Conservation (phyloP, 495 filamentous ascomycete genomes). For the Parathielavia appendiculata region DNA sequence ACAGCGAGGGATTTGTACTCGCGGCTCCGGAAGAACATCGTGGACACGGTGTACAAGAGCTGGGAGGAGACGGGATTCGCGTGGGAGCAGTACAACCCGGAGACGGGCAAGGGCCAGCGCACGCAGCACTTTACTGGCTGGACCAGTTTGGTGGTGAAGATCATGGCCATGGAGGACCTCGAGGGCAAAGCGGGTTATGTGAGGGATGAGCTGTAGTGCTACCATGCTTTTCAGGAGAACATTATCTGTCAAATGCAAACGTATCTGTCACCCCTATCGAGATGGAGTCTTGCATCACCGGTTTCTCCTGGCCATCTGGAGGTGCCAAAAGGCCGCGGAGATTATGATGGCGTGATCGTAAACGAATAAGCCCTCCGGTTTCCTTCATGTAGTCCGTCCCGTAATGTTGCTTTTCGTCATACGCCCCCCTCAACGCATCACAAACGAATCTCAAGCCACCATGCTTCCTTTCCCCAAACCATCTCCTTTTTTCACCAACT, state of each 20-base stretch:
- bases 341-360: neutral
- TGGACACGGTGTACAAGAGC: constrained; percentile 78
- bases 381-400: neutral
- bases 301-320: too few relatives aligned
- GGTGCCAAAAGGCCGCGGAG: too few relatives aligned
- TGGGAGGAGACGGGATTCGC: constrained; percentile 94
- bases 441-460: neutral
- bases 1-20: constrained; percentile 71
- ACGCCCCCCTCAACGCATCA: neutral
- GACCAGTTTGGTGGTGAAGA: constrained; percentile 96
- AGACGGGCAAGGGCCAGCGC: constrained; percentile 84
- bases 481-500: constrained; percentile 42
- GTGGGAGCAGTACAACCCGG: constrained; percentile 98
- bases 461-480: constrained; percentile 16
- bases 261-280: neutral
- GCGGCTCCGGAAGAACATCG: constrained; percentile 72
- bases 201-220: constrained; percentile 34
- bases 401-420: too few relatives aligned
- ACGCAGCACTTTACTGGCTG: constrained; percentile 98
- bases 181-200: constrained; percentile 13
- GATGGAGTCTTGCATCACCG: too few relatives aligned
- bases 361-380: neutral
- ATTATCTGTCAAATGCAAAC: neutral
- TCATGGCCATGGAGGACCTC: constrained; percentile 75
- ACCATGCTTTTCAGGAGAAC: neutral